These are phyloP conservation scores for Candida andamanensis DNA, from an alignment of 805 yeast species.

Conservation along the genomic window DNA sequence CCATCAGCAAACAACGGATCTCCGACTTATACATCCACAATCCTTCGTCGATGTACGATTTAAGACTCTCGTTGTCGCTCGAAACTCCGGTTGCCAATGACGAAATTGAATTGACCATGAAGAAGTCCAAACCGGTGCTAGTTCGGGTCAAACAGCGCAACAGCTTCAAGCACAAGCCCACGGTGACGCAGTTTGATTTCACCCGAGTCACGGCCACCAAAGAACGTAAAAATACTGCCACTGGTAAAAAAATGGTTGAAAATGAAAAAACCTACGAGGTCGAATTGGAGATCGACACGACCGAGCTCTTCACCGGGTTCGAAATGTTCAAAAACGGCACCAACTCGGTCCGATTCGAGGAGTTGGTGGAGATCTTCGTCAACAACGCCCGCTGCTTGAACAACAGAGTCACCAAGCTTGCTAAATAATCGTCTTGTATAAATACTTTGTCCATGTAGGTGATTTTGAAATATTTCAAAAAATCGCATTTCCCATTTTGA, in stretches of 20 bases:
- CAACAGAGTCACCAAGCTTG: conserved; percentile 39
- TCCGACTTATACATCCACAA: conserved; percentile 65
- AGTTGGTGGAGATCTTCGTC: conserved; percentile 40
- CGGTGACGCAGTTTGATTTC: conserved; percentile 67
- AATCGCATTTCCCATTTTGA: too few species aligned
- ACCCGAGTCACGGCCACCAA: conserved; percentile 50
- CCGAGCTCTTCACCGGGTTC: conserved; percentile 36
- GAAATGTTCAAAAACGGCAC: conserved; percentile 35
- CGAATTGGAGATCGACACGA: conserved; percentile 37
- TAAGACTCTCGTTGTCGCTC: conserved; percentile 66
- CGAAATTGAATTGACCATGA: conserved; percentile 46
- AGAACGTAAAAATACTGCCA: conserved; percentile 28
- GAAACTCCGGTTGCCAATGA: conserved; percentile 70
- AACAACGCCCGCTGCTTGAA: conserved; percentile 42
- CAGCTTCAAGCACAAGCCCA: conserved; percentile 68
- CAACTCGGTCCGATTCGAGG: conserved; percentile 37
- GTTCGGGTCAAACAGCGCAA: conserved; percentile 69
- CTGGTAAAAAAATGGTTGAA: conserved; percentile 31
- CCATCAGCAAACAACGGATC: conserved; percentile 70
- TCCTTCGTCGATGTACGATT: conserved; percentile 75
- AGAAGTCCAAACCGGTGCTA: conserved; percentile 47
- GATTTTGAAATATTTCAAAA: conserved; percentile 3
- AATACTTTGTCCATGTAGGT: background rate
- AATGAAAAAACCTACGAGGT: conserved; percentile 33
- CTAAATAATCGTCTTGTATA: conserved; percentile 13